Base-by-base conservation (phyloP, 2,329 filamentous ascomycete species). In the Phoma sp. region DNA sequence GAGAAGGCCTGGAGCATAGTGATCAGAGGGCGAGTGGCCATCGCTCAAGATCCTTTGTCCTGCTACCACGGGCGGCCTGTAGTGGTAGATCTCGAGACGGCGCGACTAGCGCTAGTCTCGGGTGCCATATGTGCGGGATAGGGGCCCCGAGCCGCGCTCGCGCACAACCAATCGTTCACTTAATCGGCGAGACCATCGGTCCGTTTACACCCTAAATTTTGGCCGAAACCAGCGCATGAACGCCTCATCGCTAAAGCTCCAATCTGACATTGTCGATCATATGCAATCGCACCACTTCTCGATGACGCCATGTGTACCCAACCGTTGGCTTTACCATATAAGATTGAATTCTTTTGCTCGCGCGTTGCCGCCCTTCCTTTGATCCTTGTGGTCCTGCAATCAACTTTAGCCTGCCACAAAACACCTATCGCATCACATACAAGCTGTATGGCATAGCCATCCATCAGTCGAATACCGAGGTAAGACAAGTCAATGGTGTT, bases 81-180 rank as follows among this genome's bases (percentile, higher is more conserved):
- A 13, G 10, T 5, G 29, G 29, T 13, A 9, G n/a, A 13, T 38
- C 25, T 47, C 24, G 47, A 43, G 38, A 38, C 38, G 38, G 29
- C 47, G 47, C 31, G 38, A 41, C 38, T 31, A 21, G 22, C 31
- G 31, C 47, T 50, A 48, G 25, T 13, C 21, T 8, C 27, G 36
- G 36, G 19, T 36, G 9, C 7, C 19, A 39, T 12, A 21, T 38
- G 19, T 17, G 35, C 33, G 35, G 43, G 44, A 39, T 8, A 25
- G 19, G 44, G 44, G n/a, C 12, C 35, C 33, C 35, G 35, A 47
- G 44, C 44, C 44, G 44, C 13, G 27, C n/a, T 9, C 21, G 3
- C 21, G 27, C 22, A n/a, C 17, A n/a, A 43, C 47, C 47, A 50
- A 50, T 50, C 21, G 32, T 36, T 50, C 39, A 29, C 44, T 31